phyloP scores from a whole-genome alignment of 176 grass and related monocot species.

The Triticum timopheevii region DNA sequence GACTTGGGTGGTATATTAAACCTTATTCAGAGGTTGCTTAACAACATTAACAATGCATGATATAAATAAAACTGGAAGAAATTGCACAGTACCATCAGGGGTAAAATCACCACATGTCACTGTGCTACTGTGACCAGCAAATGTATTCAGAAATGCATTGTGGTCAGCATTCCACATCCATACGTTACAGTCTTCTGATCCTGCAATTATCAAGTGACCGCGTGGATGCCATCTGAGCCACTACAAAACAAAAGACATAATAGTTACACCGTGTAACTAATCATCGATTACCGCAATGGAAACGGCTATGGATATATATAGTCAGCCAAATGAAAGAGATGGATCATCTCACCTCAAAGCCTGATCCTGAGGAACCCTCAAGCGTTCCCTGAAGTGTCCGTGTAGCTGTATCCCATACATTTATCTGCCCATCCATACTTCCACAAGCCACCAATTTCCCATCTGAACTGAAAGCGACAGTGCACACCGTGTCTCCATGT shows the following conservation, averaged over 20 bases:
- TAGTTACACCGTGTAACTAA: neutral
- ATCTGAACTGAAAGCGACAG: constrained; percentile 84
- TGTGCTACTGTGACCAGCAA: constrained; percentile 73
- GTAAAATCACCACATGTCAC: constrained; percentile 86
- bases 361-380: constrained; percentile 75
- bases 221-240: constrained; percentile 96
- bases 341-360: constrained; percentile 71
- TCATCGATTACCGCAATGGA: neutral
- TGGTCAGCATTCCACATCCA: constrained; percentile 96
- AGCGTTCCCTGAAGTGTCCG: constrained; percentile 60
- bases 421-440: constrained; percentile 78
- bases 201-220: constrained; percentile 80
- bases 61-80: neutral
- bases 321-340: constrained; percentile 4
- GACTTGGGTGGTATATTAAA: neutral
- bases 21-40: neutral
- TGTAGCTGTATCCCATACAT: constrained; percentile 67
- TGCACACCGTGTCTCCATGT: constrained; percentile 65
- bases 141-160: constrained; percentile 58
- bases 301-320: neutral
- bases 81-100: constrained; percentile 2
- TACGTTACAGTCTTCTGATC: constrained; percentile 82
- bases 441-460: constrained; percentile 76
- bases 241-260: constrained; percentile 36
- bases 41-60: neutral